Evolutionary conservation across 2,329 filamentous ascomycete species (phyloP).

Genomic region (Scolecobasidium constrictum): DNA sequence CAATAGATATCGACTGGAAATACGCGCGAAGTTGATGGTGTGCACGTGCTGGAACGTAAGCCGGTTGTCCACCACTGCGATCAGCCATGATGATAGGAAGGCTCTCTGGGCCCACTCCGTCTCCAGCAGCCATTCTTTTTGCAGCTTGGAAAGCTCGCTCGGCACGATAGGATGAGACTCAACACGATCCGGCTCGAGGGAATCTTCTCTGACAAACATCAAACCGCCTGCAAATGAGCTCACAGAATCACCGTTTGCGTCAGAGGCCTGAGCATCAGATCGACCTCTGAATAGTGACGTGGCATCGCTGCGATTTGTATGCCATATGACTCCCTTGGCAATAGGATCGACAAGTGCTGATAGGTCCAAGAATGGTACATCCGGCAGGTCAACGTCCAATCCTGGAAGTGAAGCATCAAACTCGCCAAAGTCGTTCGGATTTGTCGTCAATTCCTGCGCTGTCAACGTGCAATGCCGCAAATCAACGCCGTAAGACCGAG

Average conservation of each 20-base stretch:
- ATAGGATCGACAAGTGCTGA: conserved; percentile 19
- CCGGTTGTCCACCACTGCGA: conserved; percentile 52
- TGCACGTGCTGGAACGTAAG: conserved; percentile 43
- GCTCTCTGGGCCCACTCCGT: conserved; percentile 58
- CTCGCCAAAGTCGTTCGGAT: not conserved
- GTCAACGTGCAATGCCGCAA: conserved; percentile 2
- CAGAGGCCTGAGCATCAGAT: not conserved
- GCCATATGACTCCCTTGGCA: conserved; percentile 2
- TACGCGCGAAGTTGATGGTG: conserved; percentile 51
- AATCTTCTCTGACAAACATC: conserved; percentile 21
- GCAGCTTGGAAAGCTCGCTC: conserved; percentile 45
- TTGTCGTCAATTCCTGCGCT: not conserved
- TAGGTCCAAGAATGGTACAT: conserved; percentile 20
- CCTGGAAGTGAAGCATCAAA: conserved; percentile 8
- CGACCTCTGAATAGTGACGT: too few species aligned
- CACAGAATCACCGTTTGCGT: not conserved
- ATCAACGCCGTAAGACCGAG: not conserved
- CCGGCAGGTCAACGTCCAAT: conserved; percentile 16
- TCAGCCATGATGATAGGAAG: conserved; percentile 56
- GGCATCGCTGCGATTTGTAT: not conserved
- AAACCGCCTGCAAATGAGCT: conserved; percentile 19
- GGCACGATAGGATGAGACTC: conserved; percentile 36
- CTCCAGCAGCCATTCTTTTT: conserved; percentile 58
- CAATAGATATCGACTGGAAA: conserved; percentile 50
- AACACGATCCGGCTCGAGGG: conserved; percentile 17